Base-by-base conservation (phyloP, 805 yeast genomes). In the Nakazawaea ishiwadae region DNA sequence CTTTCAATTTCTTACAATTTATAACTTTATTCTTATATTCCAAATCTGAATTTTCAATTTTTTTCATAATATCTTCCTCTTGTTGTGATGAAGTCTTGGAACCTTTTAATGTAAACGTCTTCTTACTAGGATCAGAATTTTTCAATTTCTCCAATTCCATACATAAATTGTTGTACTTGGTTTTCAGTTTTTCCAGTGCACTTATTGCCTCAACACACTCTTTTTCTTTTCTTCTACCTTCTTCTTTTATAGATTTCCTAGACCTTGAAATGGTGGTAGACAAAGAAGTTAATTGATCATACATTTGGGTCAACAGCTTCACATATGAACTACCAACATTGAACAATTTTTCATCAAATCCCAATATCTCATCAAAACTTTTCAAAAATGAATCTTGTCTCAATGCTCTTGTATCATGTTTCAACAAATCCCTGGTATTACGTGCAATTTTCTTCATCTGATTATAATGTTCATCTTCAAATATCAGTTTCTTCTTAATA, bases 131-230 rank as follows among this genome's bases (percentile, higher is more conserved):
- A 56, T 91, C 97, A 32, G 79, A 72, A 38, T 51, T 56, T 54
- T 83, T 79, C 33, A 89, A 71, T 51, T 84, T 81, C 51, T 91
- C 97, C 59, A 87, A 75, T 51, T 93, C 98, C 40, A 80, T 84
- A 54, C 96, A 88, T 19, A 89, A 64, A 40, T 85, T 79, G 54
- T 76, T 77, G 58, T 93, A 91, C 57, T 79, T 80, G 27, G 66
- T 51, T 59, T 84, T 86, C 12, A 97, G 95, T 73, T 91, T 91
- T 49, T 87, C 96, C 1, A 96, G 96, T 32, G 77, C 75, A 42
- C 70, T 67, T 37, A 89, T 90, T 5, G 96, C 79, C 44, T 93
- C 98, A 10, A 70, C 55, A 27, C 89, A 90, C 45, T 84, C 95
- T 55, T 84, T 88, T 56, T 93, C 99, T 51, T 81, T 76, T 37